Evolutionary conservation across 306 rosid species (phyloP).

Genomic region (Acmispon strigosus): DNA sequence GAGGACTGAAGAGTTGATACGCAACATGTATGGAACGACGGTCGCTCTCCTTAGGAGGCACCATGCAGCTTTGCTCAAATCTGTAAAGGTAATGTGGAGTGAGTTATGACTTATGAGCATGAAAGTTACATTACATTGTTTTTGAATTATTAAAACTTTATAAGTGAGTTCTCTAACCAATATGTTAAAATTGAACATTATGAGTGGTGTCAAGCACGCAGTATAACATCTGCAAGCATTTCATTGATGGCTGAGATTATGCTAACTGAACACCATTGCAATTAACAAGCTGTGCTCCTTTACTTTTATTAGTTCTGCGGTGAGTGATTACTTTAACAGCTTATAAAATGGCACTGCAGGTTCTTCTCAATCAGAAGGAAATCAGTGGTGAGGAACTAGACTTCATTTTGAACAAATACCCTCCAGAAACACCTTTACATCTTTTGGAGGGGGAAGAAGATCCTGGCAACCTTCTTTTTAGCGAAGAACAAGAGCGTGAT

Average conservation of each 20-base stretch:
- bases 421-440: conserved; percentile 67
- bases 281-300: neutral
- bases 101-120: neutral
- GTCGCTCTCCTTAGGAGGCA: conserved; percentile 66
- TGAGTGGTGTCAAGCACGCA: neutral
- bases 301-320: neutral
- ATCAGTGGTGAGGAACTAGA: conserved; percentile 75
- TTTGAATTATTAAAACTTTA: neutral
- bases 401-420: conserved; percentile 68
- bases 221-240: neutral
- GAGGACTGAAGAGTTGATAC: conserved; percentile 70
- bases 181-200: neutral
- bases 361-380: conserved; percentile 68
- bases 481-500: conserved; percentile 33
- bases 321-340: neutral
- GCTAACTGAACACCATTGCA: neutral
- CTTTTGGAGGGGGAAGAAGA: conserved; percentile 63
- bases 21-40: conserved; percentile 54
- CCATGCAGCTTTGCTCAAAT: conserved; percentile 83
- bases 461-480: conserved; percentile 58
- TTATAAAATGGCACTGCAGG: conserved; percentile 44
- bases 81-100: conserved; percentile 59
- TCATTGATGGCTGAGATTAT: neutral
- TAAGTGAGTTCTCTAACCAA: neutral
- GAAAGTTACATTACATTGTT: neutral